phyloP scores from a whole-genome alignment of 352 stramenopile species.

The Globisporangium paroecandrum region DNA sequence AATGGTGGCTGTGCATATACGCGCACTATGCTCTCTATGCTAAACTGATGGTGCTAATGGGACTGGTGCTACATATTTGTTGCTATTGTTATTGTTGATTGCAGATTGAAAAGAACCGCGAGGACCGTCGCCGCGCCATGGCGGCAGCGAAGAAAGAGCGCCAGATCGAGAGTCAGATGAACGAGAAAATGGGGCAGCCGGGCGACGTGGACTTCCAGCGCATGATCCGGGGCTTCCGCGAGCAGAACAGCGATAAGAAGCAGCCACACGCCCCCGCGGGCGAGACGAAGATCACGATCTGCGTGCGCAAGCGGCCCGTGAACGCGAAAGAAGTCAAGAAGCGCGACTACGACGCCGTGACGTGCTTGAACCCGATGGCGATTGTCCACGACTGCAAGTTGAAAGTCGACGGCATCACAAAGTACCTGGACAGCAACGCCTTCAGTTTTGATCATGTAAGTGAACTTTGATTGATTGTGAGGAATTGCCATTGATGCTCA shows the following conservation, averaged over 20 bases:
- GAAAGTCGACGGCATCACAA: slow-evolving; percentile 98
- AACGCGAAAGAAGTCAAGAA: slow-evolving; percentile 89
- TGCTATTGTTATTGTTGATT: background rate
- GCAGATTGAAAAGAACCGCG: slow-evolving; percentile 83
- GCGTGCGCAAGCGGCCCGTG: slow-evolving; percentile 95
- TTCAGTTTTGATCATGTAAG: slow-evolving; percentile 90
- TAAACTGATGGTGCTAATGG: background rate
- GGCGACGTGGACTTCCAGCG: slow-evolving; percentile 91
- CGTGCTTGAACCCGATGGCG: slow-evolving; percentile 91
- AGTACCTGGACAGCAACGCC: slow-evolving; percentile 96
- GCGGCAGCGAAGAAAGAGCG: slow-evolving; percentile 83
- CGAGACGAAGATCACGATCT: slow-evolving; percentile 93
- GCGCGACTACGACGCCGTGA: slow-evolving; percentile 95
- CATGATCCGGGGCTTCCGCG: slow-evolving; percentile 86
- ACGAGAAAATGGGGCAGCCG: slow-evolving; percentile 77
- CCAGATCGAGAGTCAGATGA: slow-evolving; percentile 75
- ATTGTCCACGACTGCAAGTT: slow-evolving; percentile 98
- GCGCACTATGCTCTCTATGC: background rate
- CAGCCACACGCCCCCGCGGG: slow-evolving; percentile 37
- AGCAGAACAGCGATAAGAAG: slow-evolving; percentile 66
- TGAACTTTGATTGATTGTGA: background rate
- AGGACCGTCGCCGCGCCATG: slow-evolving; percentile 81
- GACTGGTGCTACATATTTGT: background rate
- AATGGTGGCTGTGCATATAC: background rate
- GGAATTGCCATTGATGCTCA: background rate